Conservation (phyloP, 2,329 filamentous ascomycete genomes). For the Ustulina deusta region DNA sequence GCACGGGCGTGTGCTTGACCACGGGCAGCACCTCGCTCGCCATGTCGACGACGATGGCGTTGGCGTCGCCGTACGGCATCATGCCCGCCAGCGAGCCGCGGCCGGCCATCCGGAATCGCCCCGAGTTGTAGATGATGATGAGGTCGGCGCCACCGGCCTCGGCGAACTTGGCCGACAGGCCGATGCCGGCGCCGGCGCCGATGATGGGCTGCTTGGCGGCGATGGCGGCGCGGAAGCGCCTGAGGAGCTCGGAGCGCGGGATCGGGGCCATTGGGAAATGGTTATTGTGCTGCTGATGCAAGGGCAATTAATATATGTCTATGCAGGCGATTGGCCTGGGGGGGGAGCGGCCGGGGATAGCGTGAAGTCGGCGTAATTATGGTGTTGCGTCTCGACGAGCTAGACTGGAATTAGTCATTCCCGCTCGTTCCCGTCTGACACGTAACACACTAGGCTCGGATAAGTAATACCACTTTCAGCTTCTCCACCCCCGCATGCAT, state of each 20-base stretch:
- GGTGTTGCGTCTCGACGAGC: neutral
- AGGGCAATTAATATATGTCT: neutral
- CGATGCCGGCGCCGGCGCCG: constrained; percentile 77
- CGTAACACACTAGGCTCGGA: neutral
- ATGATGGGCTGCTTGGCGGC: constrained; percentile 69
- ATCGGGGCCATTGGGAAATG: constrained; percentile 58
- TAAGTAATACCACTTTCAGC: constrained; percentile 9
- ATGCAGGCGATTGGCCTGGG: constrained; percentile 14
- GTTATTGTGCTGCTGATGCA: neutral
- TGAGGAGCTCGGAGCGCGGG: constrained; percentile 67
- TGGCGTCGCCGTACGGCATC: constrained; percentile 79
- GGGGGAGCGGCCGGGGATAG: neutral
- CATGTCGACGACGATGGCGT: constrained; percentile 77
- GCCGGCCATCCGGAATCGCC: constrained; percentile 79
- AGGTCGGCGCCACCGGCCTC: constrained; percentile 76
- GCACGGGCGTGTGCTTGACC: constrained; percentile 71
- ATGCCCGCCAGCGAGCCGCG: constrained; percentile 75
- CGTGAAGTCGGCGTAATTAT: neutral
- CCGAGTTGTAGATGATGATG: constrained; percentile 79
- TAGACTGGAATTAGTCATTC: constrained; percentile 13
- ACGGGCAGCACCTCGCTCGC: constrained; percentile 75
- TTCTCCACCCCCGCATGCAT: constrained; percentile 28
- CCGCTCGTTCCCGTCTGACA: constrained; percentile 2
- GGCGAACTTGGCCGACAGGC: constrained; percentile 77
- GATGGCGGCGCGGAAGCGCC: constrained; percentile 65